Evolutionary conservation across 139 green algal species (phyloP).

Genomic region (Asterochloris sp.): DNA sequence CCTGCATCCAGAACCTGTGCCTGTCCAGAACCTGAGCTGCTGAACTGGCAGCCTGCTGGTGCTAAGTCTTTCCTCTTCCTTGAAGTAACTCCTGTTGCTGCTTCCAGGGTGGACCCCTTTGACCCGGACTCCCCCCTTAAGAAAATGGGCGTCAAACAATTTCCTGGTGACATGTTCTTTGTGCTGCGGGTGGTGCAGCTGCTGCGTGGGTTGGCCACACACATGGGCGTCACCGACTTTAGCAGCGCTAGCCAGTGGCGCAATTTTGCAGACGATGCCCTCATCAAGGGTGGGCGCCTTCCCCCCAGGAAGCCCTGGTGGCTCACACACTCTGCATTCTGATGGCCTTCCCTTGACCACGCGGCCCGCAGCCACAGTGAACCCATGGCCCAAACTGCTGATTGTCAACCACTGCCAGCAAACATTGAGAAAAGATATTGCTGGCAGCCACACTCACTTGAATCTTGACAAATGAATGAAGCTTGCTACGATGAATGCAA

Average conservation of each 20-base stretch:
- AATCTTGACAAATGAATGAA: too few relatives aligned
- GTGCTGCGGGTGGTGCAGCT: slow-evolving; percentile 88
- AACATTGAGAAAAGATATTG: too few relatives aligned
- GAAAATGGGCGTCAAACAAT: slow-evolving; percentile 72
- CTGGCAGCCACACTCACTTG: too few relatives aligned
- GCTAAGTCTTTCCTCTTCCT: too few relatives aligned
- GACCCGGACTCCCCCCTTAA: slow-evolving; percentile 81
- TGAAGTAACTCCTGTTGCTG: background rate
- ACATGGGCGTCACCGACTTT: slow-evolving; percentile 83
- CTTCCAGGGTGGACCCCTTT: slow-evolving; percentile 79
- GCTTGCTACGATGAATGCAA: too few relatives aligned
- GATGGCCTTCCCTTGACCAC: too few relatives aligned
- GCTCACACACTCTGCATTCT: background rate
- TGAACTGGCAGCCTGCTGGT: too few relatives aligned
- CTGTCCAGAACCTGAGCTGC: too few relatives aligned
- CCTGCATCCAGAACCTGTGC: too few relatives aligned
- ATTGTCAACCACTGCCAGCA: too few relatives aligned
- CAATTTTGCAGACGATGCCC: slow-evolving; percentile 51
- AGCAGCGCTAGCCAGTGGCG: slow-evolving; percentile 71
- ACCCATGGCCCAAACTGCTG: too few relatives aligned
- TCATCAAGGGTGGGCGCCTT: slow-evolving; percentile 20
- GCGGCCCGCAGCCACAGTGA: too few relatives aligned
- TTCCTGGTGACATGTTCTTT: slow-evolving; percentile 96
- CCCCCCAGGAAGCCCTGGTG: slow-evolving; percentile 1
- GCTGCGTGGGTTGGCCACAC: slow-evolving; percentile 74